Base-by-base conservation (phyloP, 2,329 filamentous ascomycete genomes). In the Lasiodiplodia sp. region DNA sequence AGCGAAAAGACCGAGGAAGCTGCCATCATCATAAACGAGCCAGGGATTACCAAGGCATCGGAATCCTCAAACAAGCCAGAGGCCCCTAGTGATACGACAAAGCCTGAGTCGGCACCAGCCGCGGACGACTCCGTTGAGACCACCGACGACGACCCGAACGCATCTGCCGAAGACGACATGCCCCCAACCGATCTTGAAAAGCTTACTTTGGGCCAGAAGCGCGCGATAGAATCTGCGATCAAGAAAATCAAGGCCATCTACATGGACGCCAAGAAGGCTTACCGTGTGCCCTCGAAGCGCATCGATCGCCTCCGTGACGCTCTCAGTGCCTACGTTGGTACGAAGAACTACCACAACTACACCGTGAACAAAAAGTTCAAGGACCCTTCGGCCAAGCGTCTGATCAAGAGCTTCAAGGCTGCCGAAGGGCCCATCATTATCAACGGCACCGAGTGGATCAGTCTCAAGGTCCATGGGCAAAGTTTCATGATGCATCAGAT, bases 401-500 rank as follows among this genome's bases (percentile, higher is more conserved):
- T 92, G 76, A 99, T 99, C 84, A 96, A 94, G 79, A 96, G 92
- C 2, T 99, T 99, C 83, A 85, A 91, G 47, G 91, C 93, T 44
- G 77, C 74, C 69, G 91, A 93, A 3, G 75, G 78, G 23, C 79
- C 79, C 37, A 91, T 97, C 75, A 88, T 94, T 76, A 96, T 97
- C 80, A 89, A 93, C 79, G 90, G 95, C 76, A 97, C 94, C 1
- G 92, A 99, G 83, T 99, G 96, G 96, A 85, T 99, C 4, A 96
- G 92, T 53, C 85, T 98, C 72, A 97, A 97, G 79, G 94, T 99
- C 28, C 96, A 99, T 80, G 96, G 96, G 0, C 96, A 99, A 81
- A 95, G 91, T 76, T 99, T 99, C 86, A 99, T 99, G 96, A 99
- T 99, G 96, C 96, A 99, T 81, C 96, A 99, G 83, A 99, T 99